phyloP scores from a whole-genome alignment of 345 rosid genomes.

The Excoecaria cochinchinensis region DNA sequence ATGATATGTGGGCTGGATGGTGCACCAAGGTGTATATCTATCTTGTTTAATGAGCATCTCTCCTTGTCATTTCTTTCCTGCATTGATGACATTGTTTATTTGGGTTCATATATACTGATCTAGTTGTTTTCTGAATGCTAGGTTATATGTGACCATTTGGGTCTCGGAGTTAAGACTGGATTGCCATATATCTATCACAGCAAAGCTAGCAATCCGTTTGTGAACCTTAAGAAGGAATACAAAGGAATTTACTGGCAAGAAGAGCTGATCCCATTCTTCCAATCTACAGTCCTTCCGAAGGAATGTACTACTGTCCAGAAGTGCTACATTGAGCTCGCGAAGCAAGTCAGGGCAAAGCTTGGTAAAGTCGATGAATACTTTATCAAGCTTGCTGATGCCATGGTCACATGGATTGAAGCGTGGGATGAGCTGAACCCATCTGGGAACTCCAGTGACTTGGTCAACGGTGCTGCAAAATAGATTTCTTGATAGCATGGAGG shows the following conservation, averaged over 20 bases:
- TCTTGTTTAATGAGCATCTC: background rate
- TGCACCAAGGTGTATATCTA: constrained; percentile 50
- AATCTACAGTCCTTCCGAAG: constrained; percentile 60
- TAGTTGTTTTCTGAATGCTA: constrained; percentile 11
- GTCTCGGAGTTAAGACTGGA: constrained; percentile 84
- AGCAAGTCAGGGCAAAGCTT: constrained; percentile 72
- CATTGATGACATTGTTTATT: no score
- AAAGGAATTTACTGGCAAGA: constrained; percentile 96
- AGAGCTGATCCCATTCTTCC: constrained; percentile 92
- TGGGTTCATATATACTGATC: no score
- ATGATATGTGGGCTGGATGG: constrained; percentile 98
- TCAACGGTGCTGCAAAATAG: constrained; percentile 39
- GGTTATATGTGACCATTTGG: constrained; percentile 88
- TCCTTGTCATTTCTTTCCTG: background rate
- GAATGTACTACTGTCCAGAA: constrained; percentile 84
- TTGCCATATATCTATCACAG: constrained; percentile 92
- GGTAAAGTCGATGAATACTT: constrained; percentile 77
- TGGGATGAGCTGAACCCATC: constrained; percentile 90
- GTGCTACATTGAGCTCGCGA: constrained; percentile 77
- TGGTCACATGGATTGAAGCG: constrained; percentile 90
- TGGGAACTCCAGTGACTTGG: constrained; percentile 17
- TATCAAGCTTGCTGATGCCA: constrained; percentile 75
- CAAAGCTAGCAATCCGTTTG: constrained; percentile 93
- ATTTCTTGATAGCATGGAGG: background rate
- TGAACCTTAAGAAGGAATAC: constrained; percentile 86